These are phyloP conservation scores for Epichloe festucae DNA, from an alignment of 2,329 filamentous ascomycete genomes.

Conservation along the genomic window DNA sequence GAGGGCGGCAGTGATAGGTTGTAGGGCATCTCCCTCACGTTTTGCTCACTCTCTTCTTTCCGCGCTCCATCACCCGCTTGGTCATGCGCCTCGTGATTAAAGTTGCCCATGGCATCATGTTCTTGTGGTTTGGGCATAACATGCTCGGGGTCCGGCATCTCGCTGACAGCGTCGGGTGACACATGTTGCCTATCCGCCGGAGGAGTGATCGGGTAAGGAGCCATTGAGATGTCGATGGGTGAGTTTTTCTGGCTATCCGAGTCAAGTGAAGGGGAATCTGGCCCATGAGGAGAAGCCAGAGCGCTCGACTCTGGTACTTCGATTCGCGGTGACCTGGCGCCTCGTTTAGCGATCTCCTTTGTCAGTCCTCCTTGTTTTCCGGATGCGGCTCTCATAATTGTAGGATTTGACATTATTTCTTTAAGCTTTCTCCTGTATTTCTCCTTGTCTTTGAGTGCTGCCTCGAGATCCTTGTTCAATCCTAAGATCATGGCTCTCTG, in stretches of 20 bases:
- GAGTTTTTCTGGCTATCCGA: conserved; percentile 40
- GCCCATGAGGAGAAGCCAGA: background rate
- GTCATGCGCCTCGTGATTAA: conserved; percentile 41
- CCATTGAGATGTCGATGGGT: conserved; percentile 42
- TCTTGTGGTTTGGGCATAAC: conserved; percentile 49
- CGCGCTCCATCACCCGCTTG: conserved; percentile 31
- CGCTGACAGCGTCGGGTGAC: conserved; percentile 30
- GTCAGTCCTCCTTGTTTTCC: conserved; percentile 7
- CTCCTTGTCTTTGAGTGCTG: conserved; percentile 86
- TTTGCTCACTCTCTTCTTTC: conserved; percentile 30
- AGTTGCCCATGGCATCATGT: conserved; percentile 45
- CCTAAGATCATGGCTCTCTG: conserved; percentile 88
- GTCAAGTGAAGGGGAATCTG: conserved; percentile 16
- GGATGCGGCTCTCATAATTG: conserved; percentile 18
- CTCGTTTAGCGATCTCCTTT: conserved; percentile 1
- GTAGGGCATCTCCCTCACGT: conserved; percentile 34
- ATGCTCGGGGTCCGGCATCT: conserved; percentile 42
- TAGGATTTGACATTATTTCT: conserved; percentile 43
- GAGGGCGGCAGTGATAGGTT: conserved; percentile 42
- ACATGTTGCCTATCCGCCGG: conserved; percentile 37
- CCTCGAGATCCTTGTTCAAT: conserved; percentile 87
- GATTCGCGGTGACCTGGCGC: conserved; percentile 11
- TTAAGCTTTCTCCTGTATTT: conserved; percentile 84
- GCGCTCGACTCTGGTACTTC: conserved; percentile 12
- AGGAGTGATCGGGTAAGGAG: conserved; percentile 53